phyloP scores from a whole-genome alignment of 2,329 filamentous ascomycete genomes.

The Metarhizium guizhouense region DNA sequence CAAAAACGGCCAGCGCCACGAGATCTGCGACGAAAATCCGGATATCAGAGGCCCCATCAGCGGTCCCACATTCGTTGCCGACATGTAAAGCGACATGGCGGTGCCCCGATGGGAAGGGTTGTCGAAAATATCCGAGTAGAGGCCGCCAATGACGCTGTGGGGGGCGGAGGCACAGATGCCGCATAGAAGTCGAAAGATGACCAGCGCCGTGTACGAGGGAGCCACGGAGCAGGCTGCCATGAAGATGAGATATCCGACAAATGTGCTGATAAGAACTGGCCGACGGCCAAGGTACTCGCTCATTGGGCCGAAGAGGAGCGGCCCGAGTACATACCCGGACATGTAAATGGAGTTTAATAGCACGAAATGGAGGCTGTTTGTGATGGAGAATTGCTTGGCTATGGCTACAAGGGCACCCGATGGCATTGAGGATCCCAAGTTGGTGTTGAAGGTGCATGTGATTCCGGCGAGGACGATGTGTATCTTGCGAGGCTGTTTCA shows the following conservation, averaged over 20 bases:
- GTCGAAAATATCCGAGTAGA: constrained; percentile 25
- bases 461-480: constrained; percentile 26
- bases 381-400: too few species aligned
- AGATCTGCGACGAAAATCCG: too few species aligned
- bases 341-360: constrained; percentile 28
- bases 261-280: constrained; percentile 23
- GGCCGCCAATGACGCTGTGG: constrained; percentile 23
- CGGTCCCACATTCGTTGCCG: constrained; percentile 20
- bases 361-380: constrained; percentile 8
- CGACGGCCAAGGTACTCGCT: constrained; percentile 20
- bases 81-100: constrained; percentile 26
- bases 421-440: constrained; percentile 23
- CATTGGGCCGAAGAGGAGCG: constrained; percentile 24
- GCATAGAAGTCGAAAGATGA: constrained; percentile 30
- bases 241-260: constrained; percentile 23
- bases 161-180: constrained; percentile 25
- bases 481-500: constrained; percentile 17
- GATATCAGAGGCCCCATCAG: too few species aligned
- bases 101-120: constrained; percentile 21
- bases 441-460: constrained; percentile 20
- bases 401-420: constrained; percentile 14
- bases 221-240: constrained; percentile 27
- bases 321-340: constrained; percentile 25
- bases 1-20: too few species aligned
- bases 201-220: constrained; percentile 13